Conservation (phyloP, 2,329 filamentous ascomycete species). For the Corynespora cassiicola region DNA sequence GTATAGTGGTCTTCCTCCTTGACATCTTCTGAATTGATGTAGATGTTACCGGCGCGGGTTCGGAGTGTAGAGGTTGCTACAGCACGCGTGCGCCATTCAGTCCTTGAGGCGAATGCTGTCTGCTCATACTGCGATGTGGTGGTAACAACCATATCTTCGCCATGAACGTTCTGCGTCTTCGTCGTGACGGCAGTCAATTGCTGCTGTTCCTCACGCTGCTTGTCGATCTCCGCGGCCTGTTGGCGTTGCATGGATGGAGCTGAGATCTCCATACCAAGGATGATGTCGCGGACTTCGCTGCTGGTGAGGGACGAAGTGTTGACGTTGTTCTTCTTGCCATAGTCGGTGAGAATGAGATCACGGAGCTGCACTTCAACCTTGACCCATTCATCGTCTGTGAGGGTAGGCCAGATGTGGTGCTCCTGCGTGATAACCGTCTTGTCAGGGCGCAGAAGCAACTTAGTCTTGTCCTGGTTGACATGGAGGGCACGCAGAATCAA, state of each 20-base stretch:
- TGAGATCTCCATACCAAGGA: conserved; percentile 98
- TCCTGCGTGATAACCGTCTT: conserved; percentile 98
- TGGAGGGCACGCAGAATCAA: conserved; percentile 93
- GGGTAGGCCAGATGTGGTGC: conserved; percentile 96
- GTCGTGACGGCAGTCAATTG: conserved; percentile 97
- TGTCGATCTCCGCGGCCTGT: conserved; percentile 97
- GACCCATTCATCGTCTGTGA: conserved; percentile 97
- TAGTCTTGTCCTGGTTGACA: conserved; percentile 98
- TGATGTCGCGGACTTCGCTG: conserved; percentile 97
- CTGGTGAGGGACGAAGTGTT: conserved; percentile 96
- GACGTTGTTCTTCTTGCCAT: conserved; percentile 99
- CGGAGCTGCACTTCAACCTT: conserved; percentile 97
- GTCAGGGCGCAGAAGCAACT: conserved; percentile 91
- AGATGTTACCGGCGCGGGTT: conserved; percentile 96
- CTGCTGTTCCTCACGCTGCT: conserved; percentile 96
- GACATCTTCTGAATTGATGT: conserved; percentile 94
- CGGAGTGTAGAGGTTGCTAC: conserved; percentile 96
- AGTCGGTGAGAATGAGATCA: conserved; percentile 96
- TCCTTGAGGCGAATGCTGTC: conserved; percentile 97
- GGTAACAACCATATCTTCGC: conserved; percentile 97
- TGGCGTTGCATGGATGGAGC: conserved; percentile 98
- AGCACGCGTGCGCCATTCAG: conserved; percentile 95
- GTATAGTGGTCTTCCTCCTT: conserved; percentile 87
- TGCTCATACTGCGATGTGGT: conserved; percentile 98
- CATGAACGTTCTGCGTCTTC: conserved; percentile 95